Evolutionary conservation across 2,329 filamentous ascomycete genomes (phyloP), one percentile per base, ranked within the genome.

Genomic region (Talaromyces albobiverticillius): DNA sequence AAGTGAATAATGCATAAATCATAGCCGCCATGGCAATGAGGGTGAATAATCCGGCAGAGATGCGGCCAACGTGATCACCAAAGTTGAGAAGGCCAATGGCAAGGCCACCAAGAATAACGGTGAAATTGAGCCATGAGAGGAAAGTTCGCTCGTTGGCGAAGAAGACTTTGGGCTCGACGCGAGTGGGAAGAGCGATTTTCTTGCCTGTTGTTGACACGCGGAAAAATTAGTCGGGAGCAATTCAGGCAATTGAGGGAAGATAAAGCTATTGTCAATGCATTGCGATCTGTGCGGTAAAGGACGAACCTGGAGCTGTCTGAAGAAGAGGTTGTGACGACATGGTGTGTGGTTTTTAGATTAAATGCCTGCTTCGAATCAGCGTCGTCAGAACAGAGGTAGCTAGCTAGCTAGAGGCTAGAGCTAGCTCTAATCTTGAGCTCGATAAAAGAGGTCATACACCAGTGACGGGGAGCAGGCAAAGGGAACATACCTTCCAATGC

Each of bases 111-210:
- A 99, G 88, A 75, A 99, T 93, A 69, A 99, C 92, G 72, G 92
- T 96, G 81, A 97, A 97, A 83, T 99, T 99, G 69, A 99, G 89
- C 94, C 94, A 99, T 75, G 91, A 96, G 68, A 99, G 86, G 73
- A 99, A 99, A 60, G 94, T 99, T 60, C 94, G 90, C 79, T 99
- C 94, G 81, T 99, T 99, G 77, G 94, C 94, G 81, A 99, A 99
- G 85, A 97, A 99, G 80, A 99, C 94, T 78, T 99, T 99, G 66
- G 94, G 94, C 76, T 99, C 94, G 75, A 99, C 93, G 63, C 94
- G 91, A 57, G 93, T 96, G 55, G 94, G 94, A 61, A 99, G 90
- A 67, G 94, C 93, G 71, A 99, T 97, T 71, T 93, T 90, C 80
- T 99, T 99, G 82, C 93, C 93, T 96, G 65, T 16, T 29, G 43